phyloP scores from a whole-genome alignment of 1,284 basidiomycete species.

The Moniliophthora roreri region DNA sequence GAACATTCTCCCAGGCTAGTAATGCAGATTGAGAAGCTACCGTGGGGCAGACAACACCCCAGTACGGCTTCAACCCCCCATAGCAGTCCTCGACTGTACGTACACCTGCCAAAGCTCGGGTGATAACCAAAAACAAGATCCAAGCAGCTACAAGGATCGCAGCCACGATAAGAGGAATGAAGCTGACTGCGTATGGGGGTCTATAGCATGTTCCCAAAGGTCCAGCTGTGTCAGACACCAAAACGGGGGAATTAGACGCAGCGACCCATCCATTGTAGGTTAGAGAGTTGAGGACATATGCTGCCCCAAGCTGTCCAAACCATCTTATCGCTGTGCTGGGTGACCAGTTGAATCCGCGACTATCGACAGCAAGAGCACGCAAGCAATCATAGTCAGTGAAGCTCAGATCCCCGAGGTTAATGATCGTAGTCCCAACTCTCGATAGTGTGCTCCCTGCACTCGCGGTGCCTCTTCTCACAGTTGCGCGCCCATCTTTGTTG shows the following conservation, averaged over 20 bases:
- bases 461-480: not conserved
- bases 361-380: not conserved
- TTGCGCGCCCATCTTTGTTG: conserved; percentile 3
- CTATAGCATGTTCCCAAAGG: conserved; percentile 9
- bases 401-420: not conserved
- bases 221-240: conserved; percentile 8
- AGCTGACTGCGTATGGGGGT: conserved; percentile 10
- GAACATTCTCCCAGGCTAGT: conserved; percentile 2
- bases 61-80: conserved; percentile 6
- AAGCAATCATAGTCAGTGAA: not conserved
- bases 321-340: conserved; percentile 4
- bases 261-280: conserved; percentile 13
- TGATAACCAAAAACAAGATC: not conserved
- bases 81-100: conserved; percentile 2
- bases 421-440: conserved; percentile 1
- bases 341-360: not conserved
- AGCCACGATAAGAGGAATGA: conserved; percentile 8
- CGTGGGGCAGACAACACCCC: conserved; percentile 4
- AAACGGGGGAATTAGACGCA: not conserved
- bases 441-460: conserved; percentile 1
- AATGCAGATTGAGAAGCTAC: not conserved
- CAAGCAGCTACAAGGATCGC: not conserved
- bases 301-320: conserved; percentile 7
- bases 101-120: not conserved
- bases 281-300: conserved; percentile 6